phyloP scores from a whole-genome alignment of 75 land plant species.

The Selaginella moellendorffii region DNA sequence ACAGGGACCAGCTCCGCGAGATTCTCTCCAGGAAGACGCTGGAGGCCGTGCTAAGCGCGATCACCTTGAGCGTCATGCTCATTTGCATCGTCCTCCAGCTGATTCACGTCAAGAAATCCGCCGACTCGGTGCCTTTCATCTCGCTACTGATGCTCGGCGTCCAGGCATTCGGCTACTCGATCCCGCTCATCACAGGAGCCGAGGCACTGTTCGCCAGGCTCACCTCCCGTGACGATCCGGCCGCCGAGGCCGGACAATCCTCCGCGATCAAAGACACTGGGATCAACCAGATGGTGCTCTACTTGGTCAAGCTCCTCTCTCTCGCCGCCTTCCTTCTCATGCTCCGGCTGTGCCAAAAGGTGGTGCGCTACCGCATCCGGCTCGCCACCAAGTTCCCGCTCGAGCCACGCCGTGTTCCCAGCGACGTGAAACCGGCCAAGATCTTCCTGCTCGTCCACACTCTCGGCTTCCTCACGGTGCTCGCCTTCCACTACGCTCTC shows the following conservation, averaged over 20 bases:
- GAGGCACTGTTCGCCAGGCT: slow-evolving; percentile 41
- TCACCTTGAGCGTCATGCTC: slow-evolving; percentile 38
- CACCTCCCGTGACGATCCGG: slow-evolving; percentile 13
- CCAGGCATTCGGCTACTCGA: slow-evolving; percentile 51
- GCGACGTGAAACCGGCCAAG: slow-evolving; percentile 28
- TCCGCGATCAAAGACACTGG: slow-evolving; percentile 12
- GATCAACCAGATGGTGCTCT: slow-evolving; percentile 27
- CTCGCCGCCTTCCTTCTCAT: slow-evolving; percentile 39
- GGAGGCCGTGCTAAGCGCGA: slow-evolving; percentile 35
- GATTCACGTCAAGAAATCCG: slow-evolving; percentile 25
- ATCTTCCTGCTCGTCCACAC: slow-evolving; percentile 27
- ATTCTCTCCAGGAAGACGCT: slow-evolving; percentile 40
- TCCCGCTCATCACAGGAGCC: slow-evolving; percentile 54
- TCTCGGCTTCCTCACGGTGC: slow-evolving; percentile 34
- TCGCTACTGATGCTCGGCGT: slow-evolving; percentile 59
- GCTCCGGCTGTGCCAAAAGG: slow-evolving; percentile 47
- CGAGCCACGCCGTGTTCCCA: slow-evolving; percentile 44
- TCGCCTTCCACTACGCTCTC: slow-evolving; percentile 19
- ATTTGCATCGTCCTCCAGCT: slow-evolving; percentile 41
- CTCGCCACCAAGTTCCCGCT: slow-evolving; percentile 31
- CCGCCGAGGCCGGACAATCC: background rate
- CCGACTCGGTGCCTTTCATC: slow-evolving; percentile 36
- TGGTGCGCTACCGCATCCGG: slow-evolving; percentile 34
- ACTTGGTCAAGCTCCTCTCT: slow-evolving; percentile 40
- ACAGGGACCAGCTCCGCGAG: slow-evolving; percentile 40